These are phyloP conservation scores for Wickerhamomyces alni DNA, from an alignment of 805 yeast genomes.

Conservation along the genomic window DNA sequence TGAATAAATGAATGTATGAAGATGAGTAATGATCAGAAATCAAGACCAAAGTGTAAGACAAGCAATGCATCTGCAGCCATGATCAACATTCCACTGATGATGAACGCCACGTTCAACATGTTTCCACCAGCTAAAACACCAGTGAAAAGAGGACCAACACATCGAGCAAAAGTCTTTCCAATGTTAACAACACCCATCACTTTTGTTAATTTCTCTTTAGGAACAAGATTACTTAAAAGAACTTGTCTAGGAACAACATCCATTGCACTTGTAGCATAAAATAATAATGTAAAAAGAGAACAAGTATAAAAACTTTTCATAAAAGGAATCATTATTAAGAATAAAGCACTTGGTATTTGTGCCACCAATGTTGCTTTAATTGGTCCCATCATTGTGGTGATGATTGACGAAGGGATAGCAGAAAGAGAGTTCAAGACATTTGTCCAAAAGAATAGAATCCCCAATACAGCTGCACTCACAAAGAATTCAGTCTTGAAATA, in stretches of 20 bases:
- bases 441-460: constrained; percentile 59
- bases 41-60: constrained; percentile 27
- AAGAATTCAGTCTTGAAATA: constrained; percentile 58
- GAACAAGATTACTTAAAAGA: constrained; percentile 61
- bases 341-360: constrained; percentile 72
- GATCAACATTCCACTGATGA: constrained; percentile 46
- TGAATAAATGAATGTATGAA: too few relatives aligned
- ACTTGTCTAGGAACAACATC: constrained; percentile 92
- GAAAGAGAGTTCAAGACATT: constrained; percentile 61
- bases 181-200: constrained; percentile 85
- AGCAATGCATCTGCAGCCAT: constrained; percentile 27
- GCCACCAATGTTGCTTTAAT: constrained; percentile 67
- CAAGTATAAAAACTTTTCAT: constrained; percentile 35
- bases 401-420: constrained; percentile 68
- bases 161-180: constrained; percentile 78
- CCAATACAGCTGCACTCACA: constrained; percentile 52
- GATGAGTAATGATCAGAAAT: constrained; percentile 29
- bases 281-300: constrained; percentile 42
- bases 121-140: constrained; percentile 61
- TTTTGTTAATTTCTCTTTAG: constrained; percentile 57
- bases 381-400: constrained; percentile 70
- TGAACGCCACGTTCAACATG: constrained; percentile 42
- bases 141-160: constrained; percentile 75
- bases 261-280: constrained; percentile 68
- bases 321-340: constrained; percentile 50